phyloP scores from a whole-genome alignment of 2,329 filamentous ascomycete species.

The Drechslerella coelobrocha region DNA sequence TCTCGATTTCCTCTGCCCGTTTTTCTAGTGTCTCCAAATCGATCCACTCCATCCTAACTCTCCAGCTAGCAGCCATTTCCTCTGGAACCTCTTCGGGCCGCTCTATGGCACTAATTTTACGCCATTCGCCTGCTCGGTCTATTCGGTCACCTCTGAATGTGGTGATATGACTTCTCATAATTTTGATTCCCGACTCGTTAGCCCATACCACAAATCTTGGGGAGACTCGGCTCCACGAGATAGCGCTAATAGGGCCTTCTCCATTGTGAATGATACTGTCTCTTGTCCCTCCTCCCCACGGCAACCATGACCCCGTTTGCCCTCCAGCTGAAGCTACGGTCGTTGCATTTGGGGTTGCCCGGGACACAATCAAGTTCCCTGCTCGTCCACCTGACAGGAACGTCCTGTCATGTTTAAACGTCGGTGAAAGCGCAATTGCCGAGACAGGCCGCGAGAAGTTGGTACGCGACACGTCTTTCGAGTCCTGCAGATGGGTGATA shows the following conservation, averaged over 20 bases:
- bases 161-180: slow-evolving; percentile 80
- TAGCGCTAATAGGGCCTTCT: slow-evolving; percentile 86
- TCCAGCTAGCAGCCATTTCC: slow-evolving; percentile 96
- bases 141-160: slow-evolving; percentile 52
- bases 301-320: slow-evolving; percentile 61
- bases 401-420: slow-evolving; percentile 85
- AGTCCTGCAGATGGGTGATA: slow-evolving; percentile 79
- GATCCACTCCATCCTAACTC: slow-evolving; percentile 89
- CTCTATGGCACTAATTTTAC: slow-evolving; percentile 89
- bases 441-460: slow-evolving; percentile 95
- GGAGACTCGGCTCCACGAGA: slow-evolving; percentile 86
- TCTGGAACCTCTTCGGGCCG: slow-evolving; percentile 88
- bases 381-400: slow-evolving; percentile 91
- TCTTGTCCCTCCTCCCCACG: slow-evolving; percentile 84
- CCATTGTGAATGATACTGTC: slow-evolving; percentile 89
- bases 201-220: slow-evolving; percentile 94
- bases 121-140: slow-evolving; percentile 76
- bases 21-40: slow-evolving; percentile 79
- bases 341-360: slow-evolving; percentile 84
- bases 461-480: slow-evolving; percentile 86
- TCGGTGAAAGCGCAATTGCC: slow-evolving; percentile 89
- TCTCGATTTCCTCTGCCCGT: slow-evolving; percentile 66
- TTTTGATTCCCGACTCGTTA: slow-evolving; percentile 96
- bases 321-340: slow-evolving; percentile 83
- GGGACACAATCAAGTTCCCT: slow-evolving; percentile 84